Percentiles rank a stretch among this genome's conserved stretches.
Conservation (phyloP, 2,329 filamentous ascomycete genomes). For the Ceratocystis smalleyi region DNA sequence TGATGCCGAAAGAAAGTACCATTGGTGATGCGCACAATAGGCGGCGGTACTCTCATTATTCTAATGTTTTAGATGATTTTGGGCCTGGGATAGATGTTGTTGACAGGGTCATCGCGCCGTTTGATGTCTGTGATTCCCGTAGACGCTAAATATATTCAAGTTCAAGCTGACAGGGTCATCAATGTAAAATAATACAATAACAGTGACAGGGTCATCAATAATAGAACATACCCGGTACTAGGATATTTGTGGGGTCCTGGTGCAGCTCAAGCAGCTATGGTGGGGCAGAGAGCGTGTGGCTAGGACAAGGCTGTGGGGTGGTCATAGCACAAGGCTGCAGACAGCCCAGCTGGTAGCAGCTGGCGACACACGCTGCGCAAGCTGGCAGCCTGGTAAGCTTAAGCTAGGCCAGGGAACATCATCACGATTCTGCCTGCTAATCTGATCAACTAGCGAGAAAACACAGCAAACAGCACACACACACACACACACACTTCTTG, state of each 20-base stretch:
- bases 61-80: no score
- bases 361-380: neutral
- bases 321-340: neutral
- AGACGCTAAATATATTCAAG: no score
- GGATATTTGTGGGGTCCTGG: neutral
- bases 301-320: neutral
- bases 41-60: slow-evolving; percentile 26
- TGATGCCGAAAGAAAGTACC: slow-evolving; percentile 73
- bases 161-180: no score
- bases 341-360: neutral
- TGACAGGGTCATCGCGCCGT: no score
- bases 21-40: slow-evolving; percentile 57
- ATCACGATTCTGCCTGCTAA: neutral
- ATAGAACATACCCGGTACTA: neutral
- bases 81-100: no score
- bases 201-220: no score
- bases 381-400: neutral
- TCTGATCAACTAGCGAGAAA: neutral
- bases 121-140: no score
- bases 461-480: neutral
- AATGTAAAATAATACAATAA: no score
- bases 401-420: neutral
- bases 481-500: neutral
- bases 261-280: neutral
- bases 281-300: neutral